Conservation (phyloP, 108 stramenopile genomes). For the Fistulifera pelliculosa region DNA sequence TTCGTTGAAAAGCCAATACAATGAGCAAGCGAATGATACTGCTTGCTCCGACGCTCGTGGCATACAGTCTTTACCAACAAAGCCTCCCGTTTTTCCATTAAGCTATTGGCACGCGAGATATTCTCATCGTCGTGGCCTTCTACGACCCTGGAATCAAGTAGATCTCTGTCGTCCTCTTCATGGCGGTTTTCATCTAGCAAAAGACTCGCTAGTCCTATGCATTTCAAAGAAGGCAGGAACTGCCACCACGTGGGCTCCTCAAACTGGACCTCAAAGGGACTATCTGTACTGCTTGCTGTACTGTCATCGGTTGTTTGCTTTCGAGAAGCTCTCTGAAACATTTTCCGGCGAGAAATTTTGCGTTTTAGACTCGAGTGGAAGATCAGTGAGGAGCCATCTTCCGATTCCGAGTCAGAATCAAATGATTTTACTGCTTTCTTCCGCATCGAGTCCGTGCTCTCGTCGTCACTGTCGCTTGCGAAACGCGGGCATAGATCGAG, state of each 20-base stretch:
- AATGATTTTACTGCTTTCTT: conserved; percentile 9
- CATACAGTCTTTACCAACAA: conserved; percentile 21
- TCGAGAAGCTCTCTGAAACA: conserved; percentile 14
- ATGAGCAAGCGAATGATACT: conserved; percentile 43
- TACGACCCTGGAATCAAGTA: neutral
- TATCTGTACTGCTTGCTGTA: conserved; percentile 4
- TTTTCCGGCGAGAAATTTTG: conserved; percentile 13
- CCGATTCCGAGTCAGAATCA: conserved; percentile 35
- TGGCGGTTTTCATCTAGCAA: conserved; percentile 37
- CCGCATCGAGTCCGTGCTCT: conserved; percentile 2
- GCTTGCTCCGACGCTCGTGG: conserved; percentile 48
- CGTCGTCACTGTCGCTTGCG: conserved; percentile 37
- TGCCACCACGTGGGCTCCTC: conserved; percentile 90
- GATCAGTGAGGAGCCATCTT: conserved; percentile 12
- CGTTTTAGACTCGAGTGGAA: conserved; percentile 16
- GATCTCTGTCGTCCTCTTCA: conserved; percentile 9
- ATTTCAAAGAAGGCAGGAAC: conserved; percentile 76
- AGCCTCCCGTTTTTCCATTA: neutral
- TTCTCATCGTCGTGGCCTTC: neutral
- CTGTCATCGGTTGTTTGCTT: conserved; percentile 5
- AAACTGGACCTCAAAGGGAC: conserved; percentile 65
- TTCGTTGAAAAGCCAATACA: conserved; percentile 71
- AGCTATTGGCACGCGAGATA: neutral
- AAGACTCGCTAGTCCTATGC: conserved; percentile 71
- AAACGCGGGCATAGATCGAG: conserved; percentile 69